A percentile compares a stretch with the other conserved stretches of the same genome.
These are phyloP conservation scores for Cyclotella baltica DNA, from an alignment of 108 stramenopile species.

Conservation along the genomic window DNA sequence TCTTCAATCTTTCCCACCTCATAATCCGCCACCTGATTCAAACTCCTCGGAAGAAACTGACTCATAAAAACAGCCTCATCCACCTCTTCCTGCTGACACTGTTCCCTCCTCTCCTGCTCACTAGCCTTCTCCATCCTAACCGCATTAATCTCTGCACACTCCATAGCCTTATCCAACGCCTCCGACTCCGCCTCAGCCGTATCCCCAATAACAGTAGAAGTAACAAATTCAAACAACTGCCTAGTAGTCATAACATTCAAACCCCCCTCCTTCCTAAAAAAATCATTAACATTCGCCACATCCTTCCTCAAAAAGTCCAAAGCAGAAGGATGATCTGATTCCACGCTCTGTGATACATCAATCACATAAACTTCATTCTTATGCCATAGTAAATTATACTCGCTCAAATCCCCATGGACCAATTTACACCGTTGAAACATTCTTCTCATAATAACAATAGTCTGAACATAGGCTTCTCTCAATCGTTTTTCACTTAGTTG, in stretches of 20 bases:
- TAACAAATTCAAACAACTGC: conserved; percentile 91
- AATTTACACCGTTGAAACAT: conserved; percentile 91
- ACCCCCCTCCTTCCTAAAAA: conserved; percentile 88
- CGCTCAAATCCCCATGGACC: conserved; percentile 94
- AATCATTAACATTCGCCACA: conserved; percentile 95
- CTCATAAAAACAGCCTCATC: conserved; percentile 95
- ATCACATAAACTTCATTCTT: conserved; percentile 92
- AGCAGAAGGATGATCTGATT: conserved; percentile 96
- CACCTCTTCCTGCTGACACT: conserved; percentile 75
- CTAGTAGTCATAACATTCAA: conserved; percentile 88
- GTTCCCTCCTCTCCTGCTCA: conserved; percentile 64
- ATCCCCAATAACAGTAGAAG: conserved; percentile 53
- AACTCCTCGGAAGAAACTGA: conserved; percentile 86
- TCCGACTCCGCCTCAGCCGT: conserved; percentile 63
- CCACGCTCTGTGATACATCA: conserved; percentile 98
- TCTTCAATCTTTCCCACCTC: conserved; percentile 83
- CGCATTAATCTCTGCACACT: conserved; percentile 55
- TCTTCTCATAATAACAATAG: conserved; percentile 86
- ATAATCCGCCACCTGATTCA: conserved; percentile 90
- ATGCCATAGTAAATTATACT: conserved; percentile 98
- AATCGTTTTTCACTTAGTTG: conserved; percentile 66
- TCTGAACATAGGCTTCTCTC: conserved; percentile 88
- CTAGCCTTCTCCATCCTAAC: conserved; percentile 43
- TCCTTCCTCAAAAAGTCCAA: conserved; percentile 98
- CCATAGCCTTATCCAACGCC: conserved; percentile 70